phyloP scores from a whole-genome alignment of 768 basidiomycete genomes.

The Kwoniella heveanensis region DNA sequence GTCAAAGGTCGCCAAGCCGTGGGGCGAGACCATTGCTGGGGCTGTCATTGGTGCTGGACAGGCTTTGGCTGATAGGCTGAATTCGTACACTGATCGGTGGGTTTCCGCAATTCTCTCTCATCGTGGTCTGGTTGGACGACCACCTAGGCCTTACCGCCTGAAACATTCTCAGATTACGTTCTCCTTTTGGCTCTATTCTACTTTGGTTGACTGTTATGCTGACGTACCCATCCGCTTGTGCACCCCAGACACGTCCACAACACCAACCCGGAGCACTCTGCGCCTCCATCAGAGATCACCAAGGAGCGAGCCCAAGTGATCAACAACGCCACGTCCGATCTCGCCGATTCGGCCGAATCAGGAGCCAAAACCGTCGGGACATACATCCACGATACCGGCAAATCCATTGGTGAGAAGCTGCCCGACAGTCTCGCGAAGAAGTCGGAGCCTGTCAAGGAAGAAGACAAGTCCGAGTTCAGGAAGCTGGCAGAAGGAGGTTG shows the following conservation, averaged over 20 bases:
- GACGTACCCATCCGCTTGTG: too few relatives aligned
- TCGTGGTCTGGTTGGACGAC: neutral
- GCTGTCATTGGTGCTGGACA: constrained; percentile 40
- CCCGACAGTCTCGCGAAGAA: constrained; percentile 34
- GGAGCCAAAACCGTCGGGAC: constrained; percentile 32
- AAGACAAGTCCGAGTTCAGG: constrained; percentile 35
- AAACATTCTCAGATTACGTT: neutral
- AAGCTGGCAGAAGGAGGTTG: constrained; percentile 41
- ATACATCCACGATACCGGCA: constrained; percentile 43
- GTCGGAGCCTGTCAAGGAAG: constrained; percentile 31
- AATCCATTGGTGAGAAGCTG: constrained; percentile 34
- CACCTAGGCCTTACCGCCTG: too few relatives aligned
- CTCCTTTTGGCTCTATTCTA: neutral
- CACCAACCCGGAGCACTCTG: constrained; percentile 38
- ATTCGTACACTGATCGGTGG: constrained; percentile 40
- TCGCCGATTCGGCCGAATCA: constrained; percentile 35
- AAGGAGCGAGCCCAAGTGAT: constrained; percentile 14
- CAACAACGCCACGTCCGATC: constrained; percentile 14
- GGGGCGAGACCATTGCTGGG: constrained; percentile 47
- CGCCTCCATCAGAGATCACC: constrained; percentile 28
- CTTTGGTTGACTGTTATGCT: too few relatives aligned
- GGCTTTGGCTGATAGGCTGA: constrained; percentile 37
- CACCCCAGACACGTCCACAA: constrained; percentile 34
- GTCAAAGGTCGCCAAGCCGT: constrained; percentile 23
- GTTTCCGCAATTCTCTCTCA: constrained; percentile 11